Base-by-base conservation (phyloP, 2,329 filamentous ascomycete genomes). In the Tolypocladium tundrense region DNA sequence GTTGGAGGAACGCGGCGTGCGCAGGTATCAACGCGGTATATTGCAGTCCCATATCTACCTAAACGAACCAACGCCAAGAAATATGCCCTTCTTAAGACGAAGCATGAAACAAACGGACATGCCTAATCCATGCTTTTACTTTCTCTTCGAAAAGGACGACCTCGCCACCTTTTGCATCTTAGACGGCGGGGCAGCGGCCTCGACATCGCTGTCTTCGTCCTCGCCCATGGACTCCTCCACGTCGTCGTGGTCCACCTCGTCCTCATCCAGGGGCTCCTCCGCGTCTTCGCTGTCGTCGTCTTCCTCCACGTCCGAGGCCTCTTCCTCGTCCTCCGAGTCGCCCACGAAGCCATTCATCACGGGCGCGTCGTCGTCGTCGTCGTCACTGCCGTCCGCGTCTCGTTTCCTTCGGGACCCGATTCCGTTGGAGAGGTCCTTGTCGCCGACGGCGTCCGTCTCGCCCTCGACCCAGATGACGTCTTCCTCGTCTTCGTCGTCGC, bases 401-500 rank as follows among this genome's bases (percentile, higher is more conserved):
- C 76, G 75, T 58, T 72, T 74, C 63, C 66, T 70, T 61, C 66
- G 70, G 63, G 68, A 63, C 48, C 64, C 63, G 67, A 73, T 43
- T 48, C 72, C 71, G 53, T 72, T 69, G 35, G 70, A 67, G 43
- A 69, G 64, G 60, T 72, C 62, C 62, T 70, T 62, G 64, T 69
- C 57, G 59, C 69, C 62, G 55, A 75, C 78, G 24, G 81, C 77
- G 39, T 86, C 81, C 37, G 88, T 85, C 66, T 91, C 82, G 1
- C 90, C 91, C 70, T 97, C 92, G 2, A 97, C 89, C 69, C 94
- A 96, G 56, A 96, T 87, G 5, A 95, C 84, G 62, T 90, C 86
- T 43, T 87, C 86, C 9, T 88, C 81, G 4, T 83, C 75, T 3
- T 42, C 41, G 10, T 77, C 76, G 10, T 75, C 79, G 9, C 80